phyloP scores from a whole-genome alignment of 257 asterid genomes.

The Fraxinus cuspidata region DNA sequence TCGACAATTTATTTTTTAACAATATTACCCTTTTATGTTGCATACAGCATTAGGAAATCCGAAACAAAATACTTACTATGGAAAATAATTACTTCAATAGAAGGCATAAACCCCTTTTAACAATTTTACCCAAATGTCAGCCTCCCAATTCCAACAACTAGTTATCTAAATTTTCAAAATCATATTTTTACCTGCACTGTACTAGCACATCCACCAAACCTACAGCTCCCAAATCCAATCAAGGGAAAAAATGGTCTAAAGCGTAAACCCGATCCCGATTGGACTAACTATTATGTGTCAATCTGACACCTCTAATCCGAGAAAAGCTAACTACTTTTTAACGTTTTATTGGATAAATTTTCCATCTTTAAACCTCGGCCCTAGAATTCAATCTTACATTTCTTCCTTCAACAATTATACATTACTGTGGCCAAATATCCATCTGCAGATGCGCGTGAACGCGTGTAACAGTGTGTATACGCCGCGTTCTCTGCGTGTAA shows the following conservation, averaged over 20 bases:
- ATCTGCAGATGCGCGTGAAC: background rate
- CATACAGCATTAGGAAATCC: background rate
- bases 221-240: background rate
- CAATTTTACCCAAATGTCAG: background rate
- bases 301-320: background rate
- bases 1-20: background rate
- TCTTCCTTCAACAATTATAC: background rate
- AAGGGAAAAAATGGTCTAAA: background rate
- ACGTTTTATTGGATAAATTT: background rate
- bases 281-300: background rate
- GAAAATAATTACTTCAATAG: background rate
- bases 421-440: background rate
- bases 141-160: background rate
- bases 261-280: background rate
- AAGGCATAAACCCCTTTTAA: background rate
- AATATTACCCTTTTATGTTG: background rate
- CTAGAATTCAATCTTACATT: background rate
- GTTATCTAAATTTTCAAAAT: background rate
- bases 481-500: background rate
- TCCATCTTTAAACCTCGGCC: background rate
- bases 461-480: background rate
- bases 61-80: background rate
- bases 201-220: background rate
- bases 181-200: background rate
- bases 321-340: background rate